Conservation (phyloP, 148 eudicot species). For the Spergularia marina region DNA sequence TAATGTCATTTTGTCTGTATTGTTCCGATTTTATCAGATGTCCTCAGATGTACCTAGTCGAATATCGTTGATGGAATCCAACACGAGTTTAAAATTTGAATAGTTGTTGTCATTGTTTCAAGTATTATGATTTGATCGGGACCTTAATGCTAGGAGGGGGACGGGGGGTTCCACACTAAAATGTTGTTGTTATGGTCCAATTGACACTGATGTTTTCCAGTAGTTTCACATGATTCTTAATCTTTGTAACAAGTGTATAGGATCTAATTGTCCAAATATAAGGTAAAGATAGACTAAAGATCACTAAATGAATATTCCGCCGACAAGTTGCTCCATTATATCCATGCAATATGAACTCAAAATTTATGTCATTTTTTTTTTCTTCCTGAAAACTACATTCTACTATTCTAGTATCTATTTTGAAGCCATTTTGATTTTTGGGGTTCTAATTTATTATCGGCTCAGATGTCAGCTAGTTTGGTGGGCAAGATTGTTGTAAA, state of each 20-base stretch:
- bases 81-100: not conserved
- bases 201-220: slow-evolving; percentile 6
- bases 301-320: slow-evolving; percentile 27
- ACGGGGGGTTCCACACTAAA: not conserved
- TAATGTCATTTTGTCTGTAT: not conserved
- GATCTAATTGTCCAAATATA: not conserved
- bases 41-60: not conserved
- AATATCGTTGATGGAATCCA: not conserved
- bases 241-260: not conserved
- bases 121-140: not conserved
- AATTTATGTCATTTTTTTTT: not conserved
- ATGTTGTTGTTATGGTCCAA: not conserved
- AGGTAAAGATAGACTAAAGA: slow-evolving; percentile 10
- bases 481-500: too few relatives aligned
- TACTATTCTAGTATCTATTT: too few relatives aligned
- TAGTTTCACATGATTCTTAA: slow-evolving; percentile 9
- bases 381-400: not conserved
- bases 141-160: not conserved
- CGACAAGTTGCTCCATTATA: slow-evolving; percentile 25
- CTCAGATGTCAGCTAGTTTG: too few relatives aligned
- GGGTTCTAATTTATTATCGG: too few relatives aligned
- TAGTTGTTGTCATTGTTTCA: not conserved
- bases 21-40: not conserved
- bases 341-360: not conserved
- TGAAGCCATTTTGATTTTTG: too few relatives aligned